These are phyloP conservation scores for Lachancea quebecensis DNA, from an alignment of 805 yeast genomes.

Conservation along the genomic window DNA sequence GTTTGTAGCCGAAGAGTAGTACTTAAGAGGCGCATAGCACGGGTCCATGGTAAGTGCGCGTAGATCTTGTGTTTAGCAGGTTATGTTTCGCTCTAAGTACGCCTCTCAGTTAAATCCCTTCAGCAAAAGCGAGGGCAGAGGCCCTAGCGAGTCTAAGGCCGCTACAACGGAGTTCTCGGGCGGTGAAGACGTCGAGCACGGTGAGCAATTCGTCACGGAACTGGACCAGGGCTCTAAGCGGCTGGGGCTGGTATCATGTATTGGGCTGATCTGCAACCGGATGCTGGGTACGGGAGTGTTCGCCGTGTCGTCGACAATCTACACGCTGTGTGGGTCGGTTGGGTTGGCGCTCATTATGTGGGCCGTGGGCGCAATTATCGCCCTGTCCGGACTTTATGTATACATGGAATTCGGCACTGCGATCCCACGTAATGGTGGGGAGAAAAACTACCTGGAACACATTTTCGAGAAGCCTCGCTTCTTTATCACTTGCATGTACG, in stretches of 20 bases:
- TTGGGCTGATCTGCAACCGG: slow-evolving; percentile 59
- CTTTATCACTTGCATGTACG: slow-evolving; percentile 57
- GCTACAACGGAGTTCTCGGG: neutral
- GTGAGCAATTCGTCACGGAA: slow-evolving; percentile 31
- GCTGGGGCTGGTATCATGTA: slow-evolving; percentile 50
- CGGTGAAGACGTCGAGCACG: slow-evolving; percentile 16
- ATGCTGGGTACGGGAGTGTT: slow-evolving; percentile 75
- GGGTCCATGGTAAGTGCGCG: too few relatives aligned
- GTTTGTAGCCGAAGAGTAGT: too few relatives aligned
- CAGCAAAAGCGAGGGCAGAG: slow-evolving; percentile 25
- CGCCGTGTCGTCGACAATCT: slow-evolving; percentile 58
- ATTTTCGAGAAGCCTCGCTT: slow-evolving; percentile 63
- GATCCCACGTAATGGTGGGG: slow-evolving; percentile 80
- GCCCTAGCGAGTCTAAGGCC: slow-evolving; percentile 8
- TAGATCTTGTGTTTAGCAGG: too few relatives aligned
- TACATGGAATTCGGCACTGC: slow-evolving; percentile 79
- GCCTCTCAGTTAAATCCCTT: slow-evolving; percentile 26
- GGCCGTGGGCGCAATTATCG: slow-evolving; percentile 68
- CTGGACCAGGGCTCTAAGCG: slow-evolving; percentile 37
- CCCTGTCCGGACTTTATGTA: slow-evolving; percentile 55
- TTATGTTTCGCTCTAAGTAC: neutral
- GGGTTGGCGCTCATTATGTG: slow-evolving; percentile 67
- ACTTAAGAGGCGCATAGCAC: too few relatives aligned
- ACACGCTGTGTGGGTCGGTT: slow-evolving; percentile 50
- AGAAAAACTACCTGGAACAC: slow-evolving; percentile 71